phyloP scores from a whole-genome alignment of 768 basidiomycete species.

The Termitomyces sp. region DNA sequence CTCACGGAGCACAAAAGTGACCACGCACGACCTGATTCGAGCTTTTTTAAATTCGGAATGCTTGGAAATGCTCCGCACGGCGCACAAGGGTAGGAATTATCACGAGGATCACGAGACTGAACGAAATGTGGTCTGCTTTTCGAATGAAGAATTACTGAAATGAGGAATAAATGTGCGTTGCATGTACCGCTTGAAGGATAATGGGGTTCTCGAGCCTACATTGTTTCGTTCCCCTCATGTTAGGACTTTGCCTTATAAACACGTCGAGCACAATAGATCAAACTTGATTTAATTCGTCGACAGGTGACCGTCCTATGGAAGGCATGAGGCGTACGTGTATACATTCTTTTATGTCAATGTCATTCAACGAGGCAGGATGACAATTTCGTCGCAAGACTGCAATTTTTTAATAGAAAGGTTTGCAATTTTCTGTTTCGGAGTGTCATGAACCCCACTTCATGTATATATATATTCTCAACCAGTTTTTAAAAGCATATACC shows the following conservation, averaged over 20 bases:
- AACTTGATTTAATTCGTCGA: not conserved
- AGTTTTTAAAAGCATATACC: not conserved
- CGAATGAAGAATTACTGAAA: too few species aligned
- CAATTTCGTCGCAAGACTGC: not conserved
- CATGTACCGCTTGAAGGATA: not conserved
- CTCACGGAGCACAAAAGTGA: not conserved
- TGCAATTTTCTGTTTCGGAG: not conserved
- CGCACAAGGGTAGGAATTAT: too few species aligned
- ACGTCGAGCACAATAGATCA: not conserved
- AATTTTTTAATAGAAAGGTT: not conserved
- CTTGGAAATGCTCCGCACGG: not conserved
- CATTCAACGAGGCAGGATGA: not conserved
- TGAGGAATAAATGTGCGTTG: not conserved
- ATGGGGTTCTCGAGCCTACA: not conserved
- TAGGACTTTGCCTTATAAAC: not conserved
- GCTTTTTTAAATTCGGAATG: not conserved
- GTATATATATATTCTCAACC: not conserved
- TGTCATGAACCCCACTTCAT: not conserved
- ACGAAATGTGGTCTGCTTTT: not conserved
- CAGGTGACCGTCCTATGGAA: not conserved
- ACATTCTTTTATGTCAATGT: not conserved
- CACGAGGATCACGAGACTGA: too few species aligned
- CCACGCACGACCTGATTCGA: not conserved
- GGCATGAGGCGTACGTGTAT: not conserved
- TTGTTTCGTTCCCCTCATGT: not conserved